Conservation (phyloP, 305 asterid species). For the Vinca major region DNA sequence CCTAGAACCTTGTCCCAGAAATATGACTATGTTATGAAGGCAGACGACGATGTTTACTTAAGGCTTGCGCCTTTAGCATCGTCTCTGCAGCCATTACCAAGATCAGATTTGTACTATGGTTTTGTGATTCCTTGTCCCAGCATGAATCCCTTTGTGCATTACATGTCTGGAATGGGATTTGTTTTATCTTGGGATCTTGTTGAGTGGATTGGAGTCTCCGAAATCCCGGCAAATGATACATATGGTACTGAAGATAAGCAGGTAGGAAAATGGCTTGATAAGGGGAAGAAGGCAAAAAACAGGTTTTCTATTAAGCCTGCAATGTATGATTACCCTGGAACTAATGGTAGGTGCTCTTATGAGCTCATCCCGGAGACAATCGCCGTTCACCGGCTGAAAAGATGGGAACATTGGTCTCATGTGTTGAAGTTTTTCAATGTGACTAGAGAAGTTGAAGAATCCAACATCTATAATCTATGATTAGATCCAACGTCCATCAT, state of each 20-base stretch:
- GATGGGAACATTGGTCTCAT: slow-evolving; percentile 62
- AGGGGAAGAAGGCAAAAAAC: slow-evolving; percentile 54
- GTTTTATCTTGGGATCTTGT: slow-evolving; percentile 69
- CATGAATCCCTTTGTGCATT: slow-evolving; percentile 55
- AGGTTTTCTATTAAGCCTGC: slow-evolving; percentile 59
- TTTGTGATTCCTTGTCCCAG: slow-evolving; percentile 73
- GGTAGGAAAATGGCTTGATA: slow-evolving; percentile 57
- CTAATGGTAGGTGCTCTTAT: slow-evolving; percentile 67
- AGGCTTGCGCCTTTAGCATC: slow-evolving; percentile 43
- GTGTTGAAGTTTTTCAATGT: slow-evolving; percentile 60
- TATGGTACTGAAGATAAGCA: slow-evolving; percentile 68
- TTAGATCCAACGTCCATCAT: slow-evolving; percentile 15
- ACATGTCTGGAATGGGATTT: slow-evolving; percentile 84
- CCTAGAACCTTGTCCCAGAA: slow-evolving; percentile 31
- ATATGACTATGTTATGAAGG: slow-evolving; percentile 81
- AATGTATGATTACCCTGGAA: slow-evolving; percentile 77
- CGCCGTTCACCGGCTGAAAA: slow-evolving; percentile 60
- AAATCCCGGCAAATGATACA: slow-evolving; percentile 33
- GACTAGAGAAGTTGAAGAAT: slow-evolving; percentile 35
- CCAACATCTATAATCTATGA: slow-evolving; percentile 29
- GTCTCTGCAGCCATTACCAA: slow-evolving; percentile 44
- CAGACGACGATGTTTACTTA: slow-evolving; percentile 62
- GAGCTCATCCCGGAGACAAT: slow-evolving; percentile 57
- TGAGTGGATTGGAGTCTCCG: slow-evolving; percentile 47
- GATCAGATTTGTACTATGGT: slow-evolving; percentile 57